Conservation (phyloP, 148 eudicot genomes). For the Fagopyrum tataricum region DNA sequence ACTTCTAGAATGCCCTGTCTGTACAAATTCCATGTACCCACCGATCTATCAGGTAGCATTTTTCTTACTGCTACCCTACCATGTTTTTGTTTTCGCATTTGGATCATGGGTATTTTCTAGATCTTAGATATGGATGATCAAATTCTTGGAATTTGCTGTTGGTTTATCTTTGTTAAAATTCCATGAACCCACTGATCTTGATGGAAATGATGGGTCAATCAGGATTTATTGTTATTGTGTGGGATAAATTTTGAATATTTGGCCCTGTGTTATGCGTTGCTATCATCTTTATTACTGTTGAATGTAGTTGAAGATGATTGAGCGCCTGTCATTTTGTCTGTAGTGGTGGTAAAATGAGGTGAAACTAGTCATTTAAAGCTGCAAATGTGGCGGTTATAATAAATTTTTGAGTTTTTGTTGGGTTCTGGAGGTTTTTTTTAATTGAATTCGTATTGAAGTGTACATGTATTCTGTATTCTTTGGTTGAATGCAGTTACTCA, state of each 20-base stretch:
- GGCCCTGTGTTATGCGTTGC: not conserved
- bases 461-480: not conserved
- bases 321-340: not conserved
- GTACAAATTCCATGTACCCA: constrained; percentile 15
- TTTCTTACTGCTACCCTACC: not conserved
- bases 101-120: not conserved
- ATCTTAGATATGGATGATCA: constrained; percentile 1
- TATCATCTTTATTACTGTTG: not conserved
- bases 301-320: not conserved
- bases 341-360: not conserved
- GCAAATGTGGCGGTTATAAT: not conserved
- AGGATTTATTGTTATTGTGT: not conserved
- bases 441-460: not conserved
- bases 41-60: constrained; percentile 10
- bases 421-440: not conserved
- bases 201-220: not conserved
- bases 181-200: not conserved
- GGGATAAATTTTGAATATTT: not conserved
- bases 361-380: not conserved
- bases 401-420: not conserved
- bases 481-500: not conserved
- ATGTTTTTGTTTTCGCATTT: not conserved
- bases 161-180: constrained; percentile 1
- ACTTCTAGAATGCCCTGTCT: constrained; percentile 13
- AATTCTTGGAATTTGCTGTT: not conserved